Base-by-base conservation (phyloP, 768 basidiomycete species). In the Tephrocybe sp. region DNA sequence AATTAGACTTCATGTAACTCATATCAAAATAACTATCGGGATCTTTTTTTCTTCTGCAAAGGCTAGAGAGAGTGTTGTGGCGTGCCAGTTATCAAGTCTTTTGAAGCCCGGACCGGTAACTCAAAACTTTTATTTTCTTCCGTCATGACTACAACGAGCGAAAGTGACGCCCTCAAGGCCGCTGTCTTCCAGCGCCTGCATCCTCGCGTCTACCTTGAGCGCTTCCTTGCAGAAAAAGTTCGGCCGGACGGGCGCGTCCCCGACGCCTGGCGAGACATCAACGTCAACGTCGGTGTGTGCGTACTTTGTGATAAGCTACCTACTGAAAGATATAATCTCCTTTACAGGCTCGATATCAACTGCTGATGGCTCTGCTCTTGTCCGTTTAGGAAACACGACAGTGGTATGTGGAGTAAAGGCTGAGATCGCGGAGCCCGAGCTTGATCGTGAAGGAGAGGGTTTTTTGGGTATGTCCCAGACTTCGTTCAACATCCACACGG, bases 361-460 rank as follows among this genome's bases (percentile, higher is more conserved):
- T 0, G 94, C 97, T 0, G 80, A 94, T 54, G 94, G 94, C 0
- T 97, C 94, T 4, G 85, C 94, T 0, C 84, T 99, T 33, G 91
- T 97, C 3, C 75, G 92, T 22, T 64, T 97, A 51, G 97, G 97
- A 16, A 79, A 90, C 40, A 97, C 95, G n/a, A 97, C 92, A 1
- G 75, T 98, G 30, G 90, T 97, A 0, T 97, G 94, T 60, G 97
- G 97, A 1, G 82, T 99, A 56, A 97, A 97, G 63, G 94, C 92
- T 12, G 94, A 98, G 68, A 86, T 95, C 33, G 86, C 92, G 22
- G 90, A 93, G 59, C 95, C 95, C 4, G 88, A 91, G 57, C 63
- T 95, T 15, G 84, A 92, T 54, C 67, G 67, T 2, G 89, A 87
- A 1, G 70, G 77, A 13, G 75, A 83, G 23, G 95, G 95, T 0